phyloP scores from a whole-genome alignment of 1,139 yeast species.

The Waltiozyma solani region DNA sequence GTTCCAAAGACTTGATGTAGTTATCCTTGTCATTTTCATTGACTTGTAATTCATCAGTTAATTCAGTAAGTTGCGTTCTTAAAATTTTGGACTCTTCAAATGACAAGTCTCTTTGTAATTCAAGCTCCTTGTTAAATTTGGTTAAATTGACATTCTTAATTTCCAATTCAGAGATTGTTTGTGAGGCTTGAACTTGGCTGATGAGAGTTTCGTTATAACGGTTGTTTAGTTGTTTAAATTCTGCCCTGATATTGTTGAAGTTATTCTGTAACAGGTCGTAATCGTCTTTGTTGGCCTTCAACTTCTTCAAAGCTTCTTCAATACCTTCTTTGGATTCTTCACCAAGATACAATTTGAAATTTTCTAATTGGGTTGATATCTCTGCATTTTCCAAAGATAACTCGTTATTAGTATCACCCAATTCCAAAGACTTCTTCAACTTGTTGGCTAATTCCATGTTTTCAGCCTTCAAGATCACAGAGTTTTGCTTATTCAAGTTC shows the following conservation, averaged over 20 bases:
- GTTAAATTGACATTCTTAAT: conserved; percentile 26
- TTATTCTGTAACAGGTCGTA: conserved; percentile 31
- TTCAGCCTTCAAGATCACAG: conserved; percentile 44
- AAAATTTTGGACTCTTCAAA: conserved; percentile 52
- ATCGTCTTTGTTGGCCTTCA: conserved; percentile 28
- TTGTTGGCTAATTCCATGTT: conserved; percentile 32
- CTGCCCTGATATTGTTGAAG: conserved; percentile 19
- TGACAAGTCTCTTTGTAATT: conserved; percentile 45
- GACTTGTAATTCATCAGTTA: conserved; percentile 23
- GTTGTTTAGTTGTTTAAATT: conserved; percentile 20
- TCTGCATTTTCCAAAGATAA: conserved; percentile 44
- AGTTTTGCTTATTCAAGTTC: conserved; percentile 32
- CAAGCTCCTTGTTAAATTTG: conserved; percentile 33
- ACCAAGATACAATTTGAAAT: conserved; percentile 22
- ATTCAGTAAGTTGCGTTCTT: conserved; percentile 34
- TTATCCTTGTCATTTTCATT: conserved; percentile 17
- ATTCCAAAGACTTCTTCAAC: conserved; percentile 30
- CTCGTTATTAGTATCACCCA: conserved; percentile 39
- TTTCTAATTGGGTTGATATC: conserved; percentile 26
- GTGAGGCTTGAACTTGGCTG: conserved; percentile 28
- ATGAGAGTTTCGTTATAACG: conserved; percentile 25
- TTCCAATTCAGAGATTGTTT: conserved; percentile 28
- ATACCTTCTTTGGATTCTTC: conserved; percentile 24
- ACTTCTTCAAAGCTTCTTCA: conserved; percentile 26
- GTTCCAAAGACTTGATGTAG: conserved; percentile 33